Evolutionary conservation across 768 basidiomycete species (phyloP).

Genomic region (Serpula lacrymans): DNA sequence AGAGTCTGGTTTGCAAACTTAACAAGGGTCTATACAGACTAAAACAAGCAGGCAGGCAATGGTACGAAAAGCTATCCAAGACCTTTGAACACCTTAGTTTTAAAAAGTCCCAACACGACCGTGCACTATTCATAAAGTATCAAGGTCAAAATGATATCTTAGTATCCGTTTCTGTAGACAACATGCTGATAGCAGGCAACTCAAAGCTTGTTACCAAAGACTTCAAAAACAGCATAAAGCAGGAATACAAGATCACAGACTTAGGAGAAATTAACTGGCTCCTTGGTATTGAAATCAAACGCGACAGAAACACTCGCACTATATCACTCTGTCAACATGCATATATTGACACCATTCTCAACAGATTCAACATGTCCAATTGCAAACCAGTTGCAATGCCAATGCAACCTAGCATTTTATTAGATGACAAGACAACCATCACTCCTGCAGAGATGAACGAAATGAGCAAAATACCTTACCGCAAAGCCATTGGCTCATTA

Average conservation of each 20-base stretch:
- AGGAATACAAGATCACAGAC: conserved; percentile 26
- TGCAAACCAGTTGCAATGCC: conserved; percentile 15
- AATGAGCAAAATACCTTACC: conserved; percentile 1
- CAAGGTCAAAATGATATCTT: too few species aligned
- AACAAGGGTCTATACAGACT: conserved; percentile 28
- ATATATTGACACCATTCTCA: conserved; percentile 8
- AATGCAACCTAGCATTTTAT: conserved; percentile 18
- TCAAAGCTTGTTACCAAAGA: too few species aligned
- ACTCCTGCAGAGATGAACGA: not conserved
- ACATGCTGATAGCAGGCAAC: too few species aligned
- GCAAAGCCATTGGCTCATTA: conserved; percentile 31
- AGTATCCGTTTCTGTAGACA: too few species aligned
- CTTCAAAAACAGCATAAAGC: too few species aligned
- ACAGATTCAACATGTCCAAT: conserved; percentile 11
- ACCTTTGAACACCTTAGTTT: too few species aligned
- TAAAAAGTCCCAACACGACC: too few species aligned
- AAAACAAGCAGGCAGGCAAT: conserved; percentile 26
- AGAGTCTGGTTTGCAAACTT: conserved; percentile 7
- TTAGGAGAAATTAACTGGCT: conserved; percentile 25
- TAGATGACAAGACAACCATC: too few species aligned
- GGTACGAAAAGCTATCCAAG: conserved; percentile 24
- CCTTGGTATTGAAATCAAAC: conserved; percentile 26
- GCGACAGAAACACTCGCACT: conserved; percentile 17
- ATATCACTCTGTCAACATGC: conserved; percentile 24
- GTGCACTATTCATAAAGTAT: too few species aligned